Evolutionary conservation across 2,329 filamentous ascomycete species (phyloP).

Genomic region (Cryphonectria carpinicola): DNA sequence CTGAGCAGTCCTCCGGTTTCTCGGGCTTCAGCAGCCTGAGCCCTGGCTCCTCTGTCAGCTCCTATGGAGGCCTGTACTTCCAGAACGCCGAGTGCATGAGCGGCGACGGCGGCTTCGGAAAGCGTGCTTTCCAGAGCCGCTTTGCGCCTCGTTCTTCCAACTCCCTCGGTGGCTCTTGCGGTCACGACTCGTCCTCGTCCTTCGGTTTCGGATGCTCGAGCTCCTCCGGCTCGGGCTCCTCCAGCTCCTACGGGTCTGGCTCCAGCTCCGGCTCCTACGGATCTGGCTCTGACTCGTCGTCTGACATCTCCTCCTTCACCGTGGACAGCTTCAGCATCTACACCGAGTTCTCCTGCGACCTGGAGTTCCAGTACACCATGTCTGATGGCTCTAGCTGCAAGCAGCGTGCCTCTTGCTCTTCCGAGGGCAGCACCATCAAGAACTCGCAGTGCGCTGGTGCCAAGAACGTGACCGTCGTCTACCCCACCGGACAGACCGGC

Average conservation of each 20-base stretch:
- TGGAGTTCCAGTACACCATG: slow-evolving; percentile 90
- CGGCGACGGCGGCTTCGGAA: slow-evolving; percentile 45
- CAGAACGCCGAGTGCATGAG: slow-evolving; percentile 71
- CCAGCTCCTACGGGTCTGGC: neutral
- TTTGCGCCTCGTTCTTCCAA: slow-evolving; percentile 59
- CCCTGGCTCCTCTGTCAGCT: slow-evolving; percentile 59
- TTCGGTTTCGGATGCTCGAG: slow-evolving; percentile 52
- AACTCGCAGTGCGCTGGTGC: slow-evolving; percentile 95
- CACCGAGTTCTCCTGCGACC: slow-evolving; percentile 73
- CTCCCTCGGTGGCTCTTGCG: slow-evolving; percentile 62
- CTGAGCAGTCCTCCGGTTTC: slow-evolving; percentile 65
- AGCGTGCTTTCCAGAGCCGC: slow-evolving; percentile 53
- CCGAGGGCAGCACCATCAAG: slow-evolving; percentile 68
- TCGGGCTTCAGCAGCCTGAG: slow-evolving; percentile 64
- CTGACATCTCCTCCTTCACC: slow-evolving; percentile 60
- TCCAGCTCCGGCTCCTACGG: neutral
- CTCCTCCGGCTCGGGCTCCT: neutral
- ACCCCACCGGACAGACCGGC: slow-evolving; percentile 58
- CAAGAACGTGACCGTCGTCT: slow-evolving; percentile 74
- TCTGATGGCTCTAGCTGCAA: slow-evolving; percentile 81
- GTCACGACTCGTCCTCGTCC: slow-evolving; percentile 49
- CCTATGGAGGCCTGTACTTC: slow-evolving; percentile 76
- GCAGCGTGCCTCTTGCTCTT: slow-evolving; percentile 70
- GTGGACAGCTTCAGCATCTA: slow-evolving; percentile 75
- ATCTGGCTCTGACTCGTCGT: slow-evolving; percentile 2